These are phyloP conservation scores for Cordyceps cateniannulata DNA, from an alignment of 2,329 filamentous ascomycete species.

Conservation along the genomic window DNA sequence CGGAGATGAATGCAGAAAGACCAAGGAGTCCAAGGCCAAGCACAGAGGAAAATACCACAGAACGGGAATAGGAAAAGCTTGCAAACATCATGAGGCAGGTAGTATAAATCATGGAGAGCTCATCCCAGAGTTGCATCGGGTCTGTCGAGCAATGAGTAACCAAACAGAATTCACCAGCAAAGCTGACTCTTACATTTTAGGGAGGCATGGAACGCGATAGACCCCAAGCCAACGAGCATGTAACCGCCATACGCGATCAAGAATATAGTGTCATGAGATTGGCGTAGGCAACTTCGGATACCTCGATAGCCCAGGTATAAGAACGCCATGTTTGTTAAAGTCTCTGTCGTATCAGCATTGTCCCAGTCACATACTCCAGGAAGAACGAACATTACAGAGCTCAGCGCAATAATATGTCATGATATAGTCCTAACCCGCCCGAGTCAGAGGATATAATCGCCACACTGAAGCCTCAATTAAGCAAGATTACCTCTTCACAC, in stretches of 20 bases:
- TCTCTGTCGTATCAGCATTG: conserved; percentile 34
- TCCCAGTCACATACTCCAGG: neutral
- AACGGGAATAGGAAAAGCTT: conserved; percentile 65
- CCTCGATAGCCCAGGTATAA: conserved; percentile 72
- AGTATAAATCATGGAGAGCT: conserved; percentile 55
- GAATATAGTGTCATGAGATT: conserved; percentile 73
- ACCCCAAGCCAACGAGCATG: conserved; percentile 47
- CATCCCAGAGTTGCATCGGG: conserved; percentile 54
- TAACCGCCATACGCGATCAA: conserved; percentile 53
- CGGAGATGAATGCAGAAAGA: conserved; percentile 63
- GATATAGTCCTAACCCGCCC: conserved; percentile 47
- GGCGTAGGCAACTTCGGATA: conserved; percentile 62
- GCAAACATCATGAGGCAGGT: conserved; percentile 54
- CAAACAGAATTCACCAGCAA: neutral
- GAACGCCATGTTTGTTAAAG: conserved; percentile 77
- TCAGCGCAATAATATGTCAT: conserved; percentile 70
- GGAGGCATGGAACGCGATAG: conserved; percentile 50
- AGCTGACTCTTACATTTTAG: conserved; percentile 39
- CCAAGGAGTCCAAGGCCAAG: conserved; percentile 52
- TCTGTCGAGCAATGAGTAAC: conserved; percentile 28
- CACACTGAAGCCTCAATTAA: neutral
- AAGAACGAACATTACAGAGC: conserved; percentile 53
- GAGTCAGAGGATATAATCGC: neutral
- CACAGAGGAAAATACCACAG: conserved; percentile 40
- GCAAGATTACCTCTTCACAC: conserved; percentile 62